Conservation (phyloP, 2,329 filamentous ascomycete species). For the Fusarium odoratissimum region DNA sequence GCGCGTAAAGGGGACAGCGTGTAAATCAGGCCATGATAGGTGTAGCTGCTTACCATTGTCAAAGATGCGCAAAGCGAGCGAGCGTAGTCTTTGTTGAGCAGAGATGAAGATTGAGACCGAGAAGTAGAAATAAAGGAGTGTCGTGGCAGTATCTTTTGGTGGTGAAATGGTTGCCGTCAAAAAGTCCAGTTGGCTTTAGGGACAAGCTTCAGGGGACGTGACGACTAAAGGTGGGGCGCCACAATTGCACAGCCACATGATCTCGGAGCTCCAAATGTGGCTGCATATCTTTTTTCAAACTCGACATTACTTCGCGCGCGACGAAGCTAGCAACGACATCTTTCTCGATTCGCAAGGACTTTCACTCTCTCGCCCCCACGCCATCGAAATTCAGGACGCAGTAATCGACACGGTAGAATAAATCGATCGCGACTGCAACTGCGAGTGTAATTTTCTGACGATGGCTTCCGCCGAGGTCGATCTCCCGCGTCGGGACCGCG, state of each 20-base stretch:
- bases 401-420: background rate
- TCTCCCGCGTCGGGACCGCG: slow-evolving; percentile 54
- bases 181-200: slow-evolving; percentile 28
- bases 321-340: slow-evolving; percentile 32
- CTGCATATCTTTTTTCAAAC: slow-evolving; percentile 41
- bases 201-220: slow-evolving; percentile 38
- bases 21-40: slow-evolving; percentile 6
- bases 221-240: slow-evolving; percentile 22
- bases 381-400: slow-evolving; percentile 16
- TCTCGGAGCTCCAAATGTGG: background rate
- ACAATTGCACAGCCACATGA: slow-evolving; percentile 29
- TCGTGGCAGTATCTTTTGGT: slow-evolving; percentile 31
- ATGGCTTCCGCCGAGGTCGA: slow-evolving; percentile 61
- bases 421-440: slow-evolving; percentile 4
- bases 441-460: slow-evolving; percentile 12
- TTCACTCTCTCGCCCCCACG: slow-evolving; percentile 17
- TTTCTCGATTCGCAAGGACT: slow-evolving; percentile 20
- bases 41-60: slow-evolving; percentile 41
- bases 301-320: slow-evolving; percentile 11
- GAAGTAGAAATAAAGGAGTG: slow-evolving; percentile 38
- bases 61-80: slow-evolving; percentile 35
- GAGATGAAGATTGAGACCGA: slow-evolving; percentile 17
- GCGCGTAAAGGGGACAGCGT: slow-evolving; percentile 39
- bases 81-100: slow-evolving; percentile 21
- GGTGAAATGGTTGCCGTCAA: slow-evolving; percentile 27